Conservation (phyloP, 495 filamentous ascomycete genomes). For the Clavariopsis aquatica region DNA sequence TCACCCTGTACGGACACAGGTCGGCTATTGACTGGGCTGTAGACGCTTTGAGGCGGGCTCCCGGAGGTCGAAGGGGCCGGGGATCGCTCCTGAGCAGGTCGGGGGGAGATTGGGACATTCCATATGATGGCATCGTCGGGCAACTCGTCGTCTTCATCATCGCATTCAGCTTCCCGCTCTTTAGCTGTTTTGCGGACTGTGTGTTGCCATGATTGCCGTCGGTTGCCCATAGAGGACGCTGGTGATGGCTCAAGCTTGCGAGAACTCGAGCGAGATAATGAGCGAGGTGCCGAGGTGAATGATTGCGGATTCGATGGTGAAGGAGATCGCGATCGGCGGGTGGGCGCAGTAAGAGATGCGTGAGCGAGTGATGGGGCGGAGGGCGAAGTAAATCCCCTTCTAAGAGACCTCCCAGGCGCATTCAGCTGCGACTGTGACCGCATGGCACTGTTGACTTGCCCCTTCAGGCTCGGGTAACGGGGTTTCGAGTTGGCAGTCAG, state of each 20-base stretch:
- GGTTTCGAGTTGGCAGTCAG: constrained; percentile 41
- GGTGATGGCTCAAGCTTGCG: constrained; percentile 47
- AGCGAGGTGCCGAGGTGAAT: constrained; percentile 26
- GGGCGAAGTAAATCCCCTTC: constrained; percentile 48
- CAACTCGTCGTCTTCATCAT: constrained; percentile 79
- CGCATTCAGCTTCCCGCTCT: constrained; percentile 82
- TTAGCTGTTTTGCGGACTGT: constrained; percentile 68
- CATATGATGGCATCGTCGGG: constrained; percentile 88
- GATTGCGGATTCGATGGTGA: constrained; percentile 28
- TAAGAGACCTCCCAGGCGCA: constrained; percentile 41
- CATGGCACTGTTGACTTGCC: constrained; percentile 41
- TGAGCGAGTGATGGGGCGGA: constrained; percentile 48
- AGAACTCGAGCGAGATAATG: constrained; percentile 32
- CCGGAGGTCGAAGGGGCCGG: constrained; percentile 48
- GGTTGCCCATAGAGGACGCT: constrained; percentile 41
- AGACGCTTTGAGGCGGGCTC: constrained; percentile 31
- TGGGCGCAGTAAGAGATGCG: constrained; percentile 40
- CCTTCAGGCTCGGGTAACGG: constrained; percentile 46
- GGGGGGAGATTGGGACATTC: constrained; percentile 93
- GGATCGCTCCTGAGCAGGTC: constrained; percentile 66
- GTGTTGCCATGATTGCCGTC: constrained; percentile 69
- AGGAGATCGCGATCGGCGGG: constrained; percentile 50
- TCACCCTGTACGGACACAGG: constrained; percentile 9
- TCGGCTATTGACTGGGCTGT: constrained; percentile 49
- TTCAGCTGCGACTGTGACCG: constrained; percentile 38